Percentiles rank a stretch among this genome's conserved stretches.
Conservation (phyloP, 495 filamentous ascomycete genomes). For the Venustampulla echinocandica region DNA sequence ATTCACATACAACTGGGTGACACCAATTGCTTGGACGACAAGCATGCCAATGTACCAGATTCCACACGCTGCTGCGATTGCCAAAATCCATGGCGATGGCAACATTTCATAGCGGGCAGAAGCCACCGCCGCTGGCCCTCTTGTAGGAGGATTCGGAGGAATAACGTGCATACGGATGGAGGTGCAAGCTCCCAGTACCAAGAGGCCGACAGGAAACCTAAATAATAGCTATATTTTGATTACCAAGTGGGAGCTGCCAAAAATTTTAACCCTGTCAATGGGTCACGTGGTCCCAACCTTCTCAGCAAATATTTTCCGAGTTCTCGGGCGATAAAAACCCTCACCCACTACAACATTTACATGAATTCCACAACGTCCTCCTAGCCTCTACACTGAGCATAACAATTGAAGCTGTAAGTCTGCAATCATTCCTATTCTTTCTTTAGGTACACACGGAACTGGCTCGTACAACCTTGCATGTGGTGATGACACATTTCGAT, state of each 20-base stretch:
- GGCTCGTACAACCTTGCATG: slow-evolving; percentile 17
- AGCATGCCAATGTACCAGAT: slow-evolving; percentile 42
- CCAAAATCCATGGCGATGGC: slow-evolving; percentile 32
- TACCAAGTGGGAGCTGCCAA: not conserved
- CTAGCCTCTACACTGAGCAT: slow-evolving; percentile 7
- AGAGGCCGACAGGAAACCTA: slow-evolving; percentile 2
- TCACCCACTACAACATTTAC: not conserved
- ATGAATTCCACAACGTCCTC: not conserved
- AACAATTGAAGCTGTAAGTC: slow-evolving; percentile 21
- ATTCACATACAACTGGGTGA: slow-evolving; percentile 39
- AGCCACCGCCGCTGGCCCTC: slow-evolving; percentile 4
- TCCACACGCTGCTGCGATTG: slow-evolving; percentile 35
- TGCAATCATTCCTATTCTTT: slow-evolving; percentile 6
- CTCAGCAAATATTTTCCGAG: slow-evolving; percentile 11
- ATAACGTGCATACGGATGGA: too few relatives aligned
- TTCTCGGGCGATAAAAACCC: not conserved
- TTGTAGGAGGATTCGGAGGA: too few relatives aligned
- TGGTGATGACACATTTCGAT: slow-evolving; percentile 54
- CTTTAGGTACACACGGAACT: not conserved
- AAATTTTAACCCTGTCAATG: too few relatives aligned
- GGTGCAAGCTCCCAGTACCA: not conserved
- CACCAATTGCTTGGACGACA: slow-evolving; percentile 41
- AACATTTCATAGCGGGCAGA: slow-evolving; percentile 11
- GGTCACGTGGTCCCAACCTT: slow-evolving; percentile 9
- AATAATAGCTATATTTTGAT: not conserved